Conservation (phyloP, 1,284 basidiomycete species). For the Gomphus bonarii region DNA sequence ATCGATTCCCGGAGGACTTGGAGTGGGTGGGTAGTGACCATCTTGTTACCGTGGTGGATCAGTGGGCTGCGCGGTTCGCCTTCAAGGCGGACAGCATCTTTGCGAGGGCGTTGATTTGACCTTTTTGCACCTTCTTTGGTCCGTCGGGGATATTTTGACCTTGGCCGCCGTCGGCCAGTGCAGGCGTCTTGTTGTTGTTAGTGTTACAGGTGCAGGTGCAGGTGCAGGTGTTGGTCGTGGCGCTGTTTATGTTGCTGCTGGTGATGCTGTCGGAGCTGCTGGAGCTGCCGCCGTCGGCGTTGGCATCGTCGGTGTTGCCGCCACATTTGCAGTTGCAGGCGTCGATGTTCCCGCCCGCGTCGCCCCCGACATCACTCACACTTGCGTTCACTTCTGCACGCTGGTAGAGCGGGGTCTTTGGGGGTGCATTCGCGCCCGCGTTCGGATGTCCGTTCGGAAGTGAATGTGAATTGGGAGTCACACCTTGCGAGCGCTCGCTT, state of each 20-base stretch:
- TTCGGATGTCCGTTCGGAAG: no score
- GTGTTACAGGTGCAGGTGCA: no score
- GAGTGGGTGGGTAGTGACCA: no score
- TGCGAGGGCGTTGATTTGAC: constrained; percentile 72
- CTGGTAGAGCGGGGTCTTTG: constrained; percentile 27
- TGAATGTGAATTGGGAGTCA: no score
- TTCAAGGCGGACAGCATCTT: constrained; percentile 65
- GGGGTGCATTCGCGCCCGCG: neutral
- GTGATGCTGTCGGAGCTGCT: no score
- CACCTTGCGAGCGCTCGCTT: constrained; percentile 36
- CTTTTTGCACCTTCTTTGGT: constrained; percentile 73
- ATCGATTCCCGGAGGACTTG: neutral
- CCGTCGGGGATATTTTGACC: constrained; percentile 20
- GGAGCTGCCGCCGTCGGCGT: no score
- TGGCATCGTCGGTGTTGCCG: no score
- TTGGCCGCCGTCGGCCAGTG: constrained; percentile 1
- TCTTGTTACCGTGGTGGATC: neutral
- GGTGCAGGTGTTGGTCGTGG: no score
- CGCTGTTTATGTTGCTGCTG: no score
- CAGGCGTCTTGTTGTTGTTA: no score
- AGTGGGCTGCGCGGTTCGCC: constrained; percentile 9
- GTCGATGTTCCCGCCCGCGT: constrained; percentile 6
- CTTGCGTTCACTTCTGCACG: constrained; percentile 18
- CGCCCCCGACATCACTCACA: constrained; percentile 22
- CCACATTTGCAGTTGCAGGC: no score